Conservation (phyloP, 768 basidiomycete genomes). For the Amanita pallidorosea region DNA sequence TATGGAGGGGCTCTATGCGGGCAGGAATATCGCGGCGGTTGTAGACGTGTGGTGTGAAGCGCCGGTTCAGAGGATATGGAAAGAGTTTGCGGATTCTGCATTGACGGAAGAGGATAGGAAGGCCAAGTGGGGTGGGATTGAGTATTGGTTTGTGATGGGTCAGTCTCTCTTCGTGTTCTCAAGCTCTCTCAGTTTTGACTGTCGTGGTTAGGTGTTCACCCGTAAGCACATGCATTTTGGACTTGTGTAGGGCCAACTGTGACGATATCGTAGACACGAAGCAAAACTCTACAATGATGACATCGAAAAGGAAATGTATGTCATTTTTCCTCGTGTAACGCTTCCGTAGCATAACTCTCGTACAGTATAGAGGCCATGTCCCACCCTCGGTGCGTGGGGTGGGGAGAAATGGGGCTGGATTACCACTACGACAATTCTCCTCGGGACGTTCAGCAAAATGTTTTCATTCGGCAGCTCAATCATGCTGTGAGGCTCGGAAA, state of each 20-base stretch:
- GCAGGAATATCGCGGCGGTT: slow-evolving; percentile 48
- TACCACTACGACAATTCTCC: slow-evolving; percentile 79
- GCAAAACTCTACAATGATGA: slow-evolving; percentile 58
- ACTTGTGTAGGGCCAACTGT: neutral
- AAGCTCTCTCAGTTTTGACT: neutral
- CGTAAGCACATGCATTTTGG: slow-evolving; percentile 32
- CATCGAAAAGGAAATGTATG: slow-evolving; percentile 61
- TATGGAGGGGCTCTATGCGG: slow-evolving; percentile 47
- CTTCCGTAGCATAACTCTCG: neutral
- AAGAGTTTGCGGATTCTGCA: slow-evolving; percentile 65
- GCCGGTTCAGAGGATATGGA: slow-evolving; percentile 53
- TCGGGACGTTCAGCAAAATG: slow-evolving; percentile 50
- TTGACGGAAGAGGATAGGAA: slow-evolving; percentile 34
- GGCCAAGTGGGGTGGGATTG: slow-evolving; percentile 52
- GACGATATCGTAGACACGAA: slow-evolving; percentile 46
- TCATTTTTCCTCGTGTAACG: neutral
- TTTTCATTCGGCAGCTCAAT: slow-evolving; percentile 59
- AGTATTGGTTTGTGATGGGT: slow-evolving; percentile 85
- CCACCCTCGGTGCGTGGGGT: slow-evolving; percentile 77
- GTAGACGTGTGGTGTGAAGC: slow-evolving; percentile 90
- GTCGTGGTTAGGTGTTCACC: slow-evolving; percentile 48
- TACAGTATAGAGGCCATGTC: slow-evolving; percentile 60
- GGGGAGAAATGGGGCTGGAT: slow-evolving; percentile 85
- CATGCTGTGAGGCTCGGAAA: slow-evolving; percentile 61
- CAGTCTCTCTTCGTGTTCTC: slow-evolving; percentile 11